Evolutionary conservation across 179 eudicot species (phyloP), one percentile per base, ranked within the genome.

Genomic region (Vitellaria paradoxa): DNA sequence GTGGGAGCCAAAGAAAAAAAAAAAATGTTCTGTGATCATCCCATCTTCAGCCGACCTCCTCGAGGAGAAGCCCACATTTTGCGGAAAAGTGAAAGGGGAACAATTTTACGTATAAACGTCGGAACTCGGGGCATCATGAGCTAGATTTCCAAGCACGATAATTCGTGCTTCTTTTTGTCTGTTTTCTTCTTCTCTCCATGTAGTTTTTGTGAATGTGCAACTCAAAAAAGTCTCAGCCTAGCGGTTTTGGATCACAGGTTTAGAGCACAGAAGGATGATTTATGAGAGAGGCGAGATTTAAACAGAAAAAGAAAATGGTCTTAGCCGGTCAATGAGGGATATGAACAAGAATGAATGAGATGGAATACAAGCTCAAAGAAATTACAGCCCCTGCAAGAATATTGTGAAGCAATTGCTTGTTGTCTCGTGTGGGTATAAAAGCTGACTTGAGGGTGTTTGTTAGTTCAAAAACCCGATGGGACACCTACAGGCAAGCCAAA

Each of bases 401-500:
- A 81, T 96, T 94, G 78, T 87, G 81, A 63, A 88, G 76, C 83
- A 96, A 84, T 65, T 88, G 92, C 72, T 85, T 87, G 65, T 92
- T 89, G 74, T 96, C 98, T 87, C 84, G 91, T 26, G 92, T 82
- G 37, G 99, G 96, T 80, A 96, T 57, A 87, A 93, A 96, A 52
- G 87, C 96, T 12, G 87, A n/a, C 86, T 93, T 94, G 52, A 96
- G 91, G 40, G 85, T 66, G 76, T 91, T 93, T 15, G 99, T 93
- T 69, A 96, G 88, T 85, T 96, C 98, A 86, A 94, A 96, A 55
- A 96, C 84, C 68, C 98, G 91, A 77, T 83, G 85, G 7, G 97
- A 96, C 83, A 96, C 71, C 99, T 96, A 91, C 83, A 68, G 26
- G 37, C 21, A 24, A 64, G 12, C 40, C 21, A n/a, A n/a, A 49